Evolutionary conservation across 352 stramenopile genomes (phyloP), one percentile per base, ranked within the genome.

Genomic region (Globisporangium ultimum): DNA sequence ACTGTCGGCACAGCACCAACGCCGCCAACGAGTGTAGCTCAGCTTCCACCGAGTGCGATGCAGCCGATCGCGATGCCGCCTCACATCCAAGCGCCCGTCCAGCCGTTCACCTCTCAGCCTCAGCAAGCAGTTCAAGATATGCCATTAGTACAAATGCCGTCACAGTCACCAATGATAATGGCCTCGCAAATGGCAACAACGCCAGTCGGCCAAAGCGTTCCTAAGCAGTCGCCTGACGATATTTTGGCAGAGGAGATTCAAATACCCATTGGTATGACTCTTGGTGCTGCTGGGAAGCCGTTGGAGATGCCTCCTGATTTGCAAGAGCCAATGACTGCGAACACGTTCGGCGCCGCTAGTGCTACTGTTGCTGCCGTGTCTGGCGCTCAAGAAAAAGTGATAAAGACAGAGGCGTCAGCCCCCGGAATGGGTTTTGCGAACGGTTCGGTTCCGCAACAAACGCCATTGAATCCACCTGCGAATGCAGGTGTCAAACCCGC

Each of bases 291-390:
- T 13, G 74, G 65, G 46, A 80, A 78, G 32, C 75, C 78, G 5
- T 48, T 87, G 45, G 77, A 83, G 56, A 85, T 87, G 72, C 77
- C 77, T 41, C 74, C 78, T 63, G 74, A 87, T 40, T 66, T 87
- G 13, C 73, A 88, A 63, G 73, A 78, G 20, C 70, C 63, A 50
- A 60, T 62, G 0, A 54, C 73, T 38, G 49, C 58, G 13, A 65
- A 48, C 20, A 55, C 76, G 8, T 3, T 32, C 20, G 40, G 28
- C 22, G 13, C 45, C 15, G 36, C 13, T 12, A n/a, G 24, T n/a
- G 18, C 21, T 11, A 48, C 13, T 12, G 15, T 28, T n/a, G 17
- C 21, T 6, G 15, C 21, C 38, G 3, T 32, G 17, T 47, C 55
- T 46, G 45, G 28, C 14, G 43, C 49, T 46, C 48, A 58, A 6